A percentile compares a stretch with the other conserved stretches of the same genome.
These are phyloP conservation scores for Hypomontagnella submonticulosa DNA, from an alignment of 495 filamentous ascomycete genomes.

Conservation along the genomic window DNA sequence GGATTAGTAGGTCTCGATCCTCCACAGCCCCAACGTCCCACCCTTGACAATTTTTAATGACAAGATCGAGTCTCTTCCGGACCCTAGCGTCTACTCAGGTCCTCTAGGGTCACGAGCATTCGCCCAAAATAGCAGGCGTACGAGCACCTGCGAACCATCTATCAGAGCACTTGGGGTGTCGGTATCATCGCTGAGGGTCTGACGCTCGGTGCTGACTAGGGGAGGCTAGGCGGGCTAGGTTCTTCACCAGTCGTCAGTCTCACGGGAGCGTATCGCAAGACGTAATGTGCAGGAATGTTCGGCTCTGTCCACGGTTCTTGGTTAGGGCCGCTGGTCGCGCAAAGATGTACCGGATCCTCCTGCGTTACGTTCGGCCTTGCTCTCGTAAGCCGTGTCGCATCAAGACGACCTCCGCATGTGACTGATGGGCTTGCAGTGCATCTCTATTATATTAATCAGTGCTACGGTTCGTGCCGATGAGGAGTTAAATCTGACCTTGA, in stretches of 20 bases:
- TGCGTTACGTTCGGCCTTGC: constrained; percentile 20
- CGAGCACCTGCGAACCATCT: constrained; percentile 8
- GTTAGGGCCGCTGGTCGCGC: not conserved
- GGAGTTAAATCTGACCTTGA: constrained; percentile 12
- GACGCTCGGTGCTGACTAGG: constrained; percentile 23
- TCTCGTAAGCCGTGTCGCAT: constrained; percentile 38
- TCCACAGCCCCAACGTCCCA: constrained; percentile 32
- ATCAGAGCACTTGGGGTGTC: constrained; percentile 1
- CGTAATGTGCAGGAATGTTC: constrained; percentile 24
- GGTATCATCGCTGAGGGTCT: constrained; percentile 19
- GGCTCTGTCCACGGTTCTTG: constrained; percentile 10
- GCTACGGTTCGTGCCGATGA: constrained; percentile 7
- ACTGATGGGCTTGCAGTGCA: constrained; percentile 18
- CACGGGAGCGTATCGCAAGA: constrained; percentile 25
- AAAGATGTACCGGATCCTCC: constrained; percentile 17
- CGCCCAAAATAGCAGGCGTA: constrained; percentile 39
- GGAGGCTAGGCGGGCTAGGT: constrained; percentile 8
- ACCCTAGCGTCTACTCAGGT: constrained; percentile 19
- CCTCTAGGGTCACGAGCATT: constrained; percentile 15
- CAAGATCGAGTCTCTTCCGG: not conserved
- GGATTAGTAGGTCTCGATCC: constrained; percentile 40
- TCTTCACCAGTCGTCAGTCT: constrained; percentile 21
- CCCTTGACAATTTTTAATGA: constrained; percentile 23
- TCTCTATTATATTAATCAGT: constrained; percentile 27
- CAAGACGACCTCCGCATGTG: constrained; percentile 27